Evolutionary conservation across 73 alveolate species (phyloP), one percentile per base, ranked within the genome.

Genomic region (Diophrys sp.): DNA sequence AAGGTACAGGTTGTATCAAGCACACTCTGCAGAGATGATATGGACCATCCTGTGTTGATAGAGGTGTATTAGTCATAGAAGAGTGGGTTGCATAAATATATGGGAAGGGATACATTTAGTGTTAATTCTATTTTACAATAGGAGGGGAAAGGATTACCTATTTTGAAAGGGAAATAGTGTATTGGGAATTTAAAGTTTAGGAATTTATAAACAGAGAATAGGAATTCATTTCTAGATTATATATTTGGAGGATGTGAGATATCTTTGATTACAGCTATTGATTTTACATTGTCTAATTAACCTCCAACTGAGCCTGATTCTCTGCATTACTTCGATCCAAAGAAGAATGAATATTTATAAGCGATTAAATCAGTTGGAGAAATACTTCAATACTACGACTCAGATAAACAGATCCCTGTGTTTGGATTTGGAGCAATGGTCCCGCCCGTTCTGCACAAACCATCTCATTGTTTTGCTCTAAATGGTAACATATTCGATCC

Each of bases 251-350:
- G 98, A 0, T 93, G 97, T 87, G 83, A 96, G 73, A 95, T 96
- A 25, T 88, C 89, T 56, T 89, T 96, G 62, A 82, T 95, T 24
- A 78, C 93, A 0, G 99, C 96, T 14, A 79, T 96, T 2, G 99
- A 96, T 90, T 96, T 96, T 79, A 94, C 99, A 29, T 92, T 90
- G 34, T 91, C 98, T 31, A 96, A 96, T 84, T 90, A 97, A 23
- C 84, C 81, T 29, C 95, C 95, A 29, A 56, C 77, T 26, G 94
- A 88, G 25, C 80, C 73, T 14, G 93, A 81, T 0, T 62, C 96
- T 31, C 87, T 89, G 29, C 96, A 94, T 77, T 68, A 79, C 33
- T 75, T 80, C 28, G 78, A 82, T 44, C 88, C 83, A 1, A 67
- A 29, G 2, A 74, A 34, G 74, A 93, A 91, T 77, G 71, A 83